phyloP scores from a whole-genome alignment of 2,329 filamentous ascomycete species.

The Pseudocercospora macadamiae region DNA sequence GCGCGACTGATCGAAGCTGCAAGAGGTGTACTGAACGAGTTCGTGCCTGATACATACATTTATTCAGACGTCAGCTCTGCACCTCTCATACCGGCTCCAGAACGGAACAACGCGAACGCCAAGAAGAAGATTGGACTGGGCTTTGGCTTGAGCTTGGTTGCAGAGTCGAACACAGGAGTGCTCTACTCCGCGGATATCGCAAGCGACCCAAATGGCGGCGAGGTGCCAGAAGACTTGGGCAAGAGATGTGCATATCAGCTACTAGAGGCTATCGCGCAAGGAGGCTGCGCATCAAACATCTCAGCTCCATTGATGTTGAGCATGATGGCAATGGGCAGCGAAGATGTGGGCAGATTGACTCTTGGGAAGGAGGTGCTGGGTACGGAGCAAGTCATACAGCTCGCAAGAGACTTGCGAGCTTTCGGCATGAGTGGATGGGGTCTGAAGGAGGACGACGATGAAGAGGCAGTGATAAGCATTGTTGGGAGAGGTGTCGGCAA shows the following conservation, averaged over 20 bases:
- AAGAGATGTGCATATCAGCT: slow-evolving; percentile 86
- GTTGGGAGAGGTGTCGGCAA: slow-evolving; percentile 94
- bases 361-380: slow-evolving; percentile 81
- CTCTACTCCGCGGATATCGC: slow-evolving; percentile 85
- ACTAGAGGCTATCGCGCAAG: slow-evolving; percentile 77
- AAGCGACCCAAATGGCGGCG: slow-evolving; percentile 74
- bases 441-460: slow-evolving; percentile 69
- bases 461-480: slow-evolving; percentile 82
- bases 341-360: slow-evolving; percentile 87
- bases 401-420: slow-evolving; percentile 82
- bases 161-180: slow-evolving; percentile 85
- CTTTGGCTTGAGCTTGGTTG: slow-evolving; percentile 87
- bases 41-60: slow-evolving; percentile 88
- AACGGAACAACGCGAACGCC: slow-evolving; percentile 63
- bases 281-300: slow-evolving; percentile 76
- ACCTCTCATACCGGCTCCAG: slow-evolving; percentile 66
- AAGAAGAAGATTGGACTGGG: slow-evolving; percentile 74
- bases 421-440: slow-evolving; percentile 94
- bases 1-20: slow-evolving; percentile 92
- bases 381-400: slow-evolving; percentile 74
- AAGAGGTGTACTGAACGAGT: slow-evolving; percentile 80
- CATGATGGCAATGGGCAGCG: slow-evolving; percentile 96
- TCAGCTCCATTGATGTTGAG: slow-evolving; percentile 76
- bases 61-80: slow-evolving; percentile 69
- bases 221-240: slow-evolving; percentile 87